These are phyloP conservation scores for Quercus phellos DNA, from an alignment of 331 rosid species.

Conservation along the genomic window DNA sequence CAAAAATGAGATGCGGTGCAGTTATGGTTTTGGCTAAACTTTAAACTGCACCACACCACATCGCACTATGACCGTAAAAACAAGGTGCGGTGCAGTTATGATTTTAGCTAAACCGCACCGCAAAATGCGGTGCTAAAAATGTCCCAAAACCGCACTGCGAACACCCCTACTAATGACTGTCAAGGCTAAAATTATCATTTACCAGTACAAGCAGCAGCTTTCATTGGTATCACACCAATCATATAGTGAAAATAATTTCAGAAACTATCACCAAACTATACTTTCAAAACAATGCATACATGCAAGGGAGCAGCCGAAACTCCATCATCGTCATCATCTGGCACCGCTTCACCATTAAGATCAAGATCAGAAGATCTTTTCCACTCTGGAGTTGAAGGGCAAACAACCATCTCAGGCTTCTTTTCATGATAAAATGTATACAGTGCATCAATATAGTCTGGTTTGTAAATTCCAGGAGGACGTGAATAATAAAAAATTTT, in stretches of 20 bases:
- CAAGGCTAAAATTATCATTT: not conserved
- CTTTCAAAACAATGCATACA: slow-evolving; percentile 46
- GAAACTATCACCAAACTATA: slow-evolving; percentile 11
- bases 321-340: slow-evolving; percentile 89
- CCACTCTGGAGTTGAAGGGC: slow-evolving; percentile 92
- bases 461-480: slow-evolving; percentile 94
- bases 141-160: no score
- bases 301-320: slow-evolving; percentile 48
- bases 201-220: not conserved
- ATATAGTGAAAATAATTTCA: slow-evolving; percentile 8
- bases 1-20: no score
- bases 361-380: slow-evolving; percentile 79
- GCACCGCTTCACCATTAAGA: slow-evolving; percentile 93
- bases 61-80: no score
- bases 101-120: no score
- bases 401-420: slow-evolving; percentile 62
- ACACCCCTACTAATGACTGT: not conserved
- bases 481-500: slow-evolving; percentile 72
- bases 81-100: no score
- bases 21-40: no score
- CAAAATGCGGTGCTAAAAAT: no score
- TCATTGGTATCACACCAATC: slow-evolving; percentile 1
- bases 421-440: slow-evolving; percentile 82
- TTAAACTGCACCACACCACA: no score
- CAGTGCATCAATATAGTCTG: slow-evolving; percentile 75